Evolutionary conservation across 2,329 filamentous ascomycete species (phyloP).

Genomic region (Pleoardoris graminearum): DNA sequence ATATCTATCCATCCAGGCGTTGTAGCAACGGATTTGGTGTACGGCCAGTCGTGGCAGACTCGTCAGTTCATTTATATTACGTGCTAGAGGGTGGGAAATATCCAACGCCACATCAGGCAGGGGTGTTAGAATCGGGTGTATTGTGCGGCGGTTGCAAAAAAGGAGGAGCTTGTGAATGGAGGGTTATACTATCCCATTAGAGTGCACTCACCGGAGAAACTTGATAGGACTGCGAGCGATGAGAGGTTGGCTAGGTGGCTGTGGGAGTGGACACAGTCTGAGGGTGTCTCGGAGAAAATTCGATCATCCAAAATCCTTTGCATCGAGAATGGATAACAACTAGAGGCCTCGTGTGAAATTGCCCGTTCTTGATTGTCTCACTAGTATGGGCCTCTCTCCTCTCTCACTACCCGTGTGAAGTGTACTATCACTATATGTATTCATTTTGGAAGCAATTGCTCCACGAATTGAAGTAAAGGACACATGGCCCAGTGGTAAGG

Average conservation of each 20-base stretch:
- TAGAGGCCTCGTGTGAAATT: too few relatives aligned
- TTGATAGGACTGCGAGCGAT: conserved; percentile 10
- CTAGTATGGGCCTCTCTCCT: too few relatives aligned
- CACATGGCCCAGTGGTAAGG: too few relatives aligned
- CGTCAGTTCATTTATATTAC: conserved; percentile 14
- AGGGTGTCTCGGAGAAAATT: conserved; percentile 9
- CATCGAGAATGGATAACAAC: too few relatives aligned
- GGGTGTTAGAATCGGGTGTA: conserved; percentile 44
- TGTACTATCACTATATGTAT: too few relatives aligned
- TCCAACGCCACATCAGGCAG: conserved; percentile 19
- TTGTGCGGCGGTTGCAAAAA: conserved; percentile 32
- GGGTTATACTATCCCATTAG: conserved; percentile 42
- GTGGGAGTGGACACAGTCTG: conserved; percentile 26
- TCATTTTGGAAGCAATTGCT: too few relatives aligned
- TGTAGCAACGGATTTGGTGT: conserved; percentile 28
- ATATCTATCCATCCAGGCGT: conserved; percentile 51
- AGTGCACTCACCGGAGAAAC: not conserved
- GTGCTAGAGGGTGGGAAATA: conserved; percentile 4
- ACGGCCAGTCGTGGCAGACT: not conserved
- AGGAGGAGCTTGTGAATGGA: conserved; percentile 40
- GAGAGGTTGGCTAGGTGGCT: conserved; percentile 14
- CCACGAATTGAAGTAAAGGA: too few relatives aligned
- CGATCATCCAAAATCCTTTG: too few relatives aligned
- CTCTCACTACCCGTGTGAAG: too few relatives aligned
- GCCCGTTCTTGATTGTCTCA: too few relatives aligned